Percentiles rank a stretch among this genome's conserved stretches.
Evolutionary conservation across 257 asterid species (phyloP).

Genomic region (Scutellaria minor): DNA sequence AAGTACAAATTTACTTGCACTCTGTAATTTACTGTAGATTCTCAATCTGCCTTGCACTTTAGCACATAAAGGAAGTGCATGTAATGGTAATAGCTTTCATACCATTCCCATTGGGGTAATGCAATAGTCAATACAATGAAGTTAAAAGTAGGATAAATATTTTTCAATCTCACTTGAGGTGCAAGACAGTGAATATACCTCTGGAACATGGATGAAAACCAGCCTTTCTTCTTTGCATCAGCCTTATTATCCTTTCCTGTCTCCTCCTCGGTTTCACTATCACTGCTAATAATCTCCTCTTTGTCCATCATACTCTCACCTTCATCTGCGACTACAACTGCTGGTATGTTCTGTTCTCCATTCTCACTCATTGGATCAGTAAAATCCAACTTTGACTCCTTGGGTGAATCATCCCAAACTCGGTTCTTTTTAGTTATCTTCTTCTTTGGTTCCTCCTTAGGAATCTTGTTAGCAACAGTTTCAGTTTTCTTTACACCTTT

Average conservation of each 20-base stretch:
- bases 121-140: neutral
- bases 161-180: neutral
- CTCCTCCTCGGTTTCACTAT: constrained; percentile 63
- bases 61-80: constrained; percentile 1
- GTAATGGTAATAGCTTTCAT: neutral
- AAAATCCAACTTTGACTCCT: constrained; percentile 72
- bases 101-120: constrained; percentile 20
- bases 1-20: neutral
- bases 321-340: constrained; percentile 61
- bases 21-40: neutral
- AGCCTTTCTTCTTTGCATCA: constrained; percentile 76
- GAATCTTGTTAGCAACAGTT: constrained; percentile 56
- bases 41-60: constrained; percentile 9
- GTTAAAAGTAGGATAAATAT: neutral
- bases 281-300: constrained; percentile 85
- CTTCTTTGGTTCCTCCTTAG: constrained; percentile 75
- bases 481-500: constrained; percentile 80
- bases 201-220: constrained; percentile 95
- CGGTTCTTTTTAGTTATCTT: constrained; percentile 66
- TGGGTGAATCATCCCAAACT: constrained; percentile 87
- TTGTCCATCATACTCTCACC: constrained; percentile 98
- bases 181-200: constrained; percentile 54
- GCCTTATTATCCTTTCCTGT: constrained; percentile 51
- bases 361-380: constrained; percentile 80
- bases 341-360: constrained; percentile 61